Base-by-base conservation (phyloP, 2,329 filamentous ascomycete species). In the Ophiostoma quercus region DNA sequence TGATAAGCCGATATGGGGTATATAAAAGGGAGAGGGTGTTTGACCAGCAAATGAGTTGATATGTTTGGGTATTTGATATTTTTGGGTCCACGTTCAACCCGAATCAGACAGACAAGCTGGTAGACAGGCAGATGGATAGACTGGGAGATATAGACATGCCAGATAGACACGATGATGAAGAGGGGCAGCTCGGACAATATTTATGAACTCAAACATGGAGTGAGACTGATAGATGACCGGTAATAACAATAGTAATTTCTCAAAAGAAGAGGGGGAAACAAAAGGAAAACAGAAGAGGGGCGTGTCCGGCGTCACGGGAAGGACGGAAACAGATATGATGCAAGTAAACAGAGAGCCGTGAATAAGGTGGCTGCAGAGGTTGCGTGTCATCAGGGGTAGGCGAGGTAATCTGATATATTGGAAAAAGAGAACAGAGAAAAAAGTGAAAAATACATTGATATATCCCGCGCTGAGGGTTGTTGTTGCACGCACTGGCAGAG, bases 351-450 rank as follows among this genome's bases (percentile, higher is more conserved):
- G 62, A 11, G 34, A 39, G 34, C 34, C 37, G 34, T 37, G 19
- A 22, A 8, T 22, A 41, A 65, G 19, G 62, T 67, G 67, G 51
- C 62, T 57, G 34, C 67, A 67, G 25, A 39, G 29, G 62, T 57
- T 68, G 66, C 57, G 66, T 68, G 69, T 54, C 47, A 43, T 68
- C 66, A 68, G 66, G 69, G 66, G 22, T 65, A 65, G 62, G 62
- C 62, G 62, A 39, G 34, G 34, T 39, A 41, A 12, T 22, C 8
- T 3, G 25, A 32, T 32, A 32, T 34, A 63, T 63, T 37, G 32
- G 8, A 16, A 63, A 63, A 16, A 8, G 19, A 12, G 39, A 9
- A 11, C 9, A 41, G 12, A 12, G 39, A n/a, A 7, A 51, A 19
- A 19, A 51, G 4, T 3, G 22, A 7, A 51, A 51, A 51, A 51